Evolutionary conservation across 192 early-diverging fungal species (phyloP), one percentile per base, ranked within the genome.

Genomic region (Backusella tuberculispora): DNA sequence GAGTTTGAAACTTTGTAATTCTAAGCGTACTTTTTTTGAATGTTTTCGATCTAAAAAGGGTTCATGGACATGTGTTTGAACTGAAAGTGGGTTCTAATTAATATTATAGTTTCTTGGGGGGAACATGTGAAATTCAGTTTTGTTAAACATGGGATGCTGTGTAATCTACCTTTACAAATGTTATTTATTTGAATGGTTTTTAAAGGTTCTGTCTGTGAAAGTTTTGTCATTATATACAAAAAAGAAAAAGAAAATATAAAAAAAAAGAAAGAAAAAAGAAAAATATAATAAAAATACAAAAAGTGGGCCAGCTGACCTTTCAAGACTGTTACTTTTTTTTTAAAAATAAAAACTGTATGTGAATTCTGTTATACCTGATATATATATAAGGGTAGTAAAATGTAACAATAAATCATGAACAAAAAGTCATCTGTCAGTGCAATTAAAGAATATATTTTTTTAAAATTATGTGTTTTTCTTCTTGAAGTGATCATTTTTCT

Each of bases 41-140:
- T 67, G 38, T 43, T 67, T 67, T 67, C 66, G 37, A 21, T 38
- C 38, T 17, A 67, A 40, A 12, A 67, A 67, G 5, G 66, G 66
- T 43, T 67, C 66, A 42, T 67, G 17, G 66, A 67, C 38, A 67
- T 67, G 40, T 42, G 41, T 38, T 21, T 42, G 38, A 21, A 67
- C 66, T 67, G 19, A 2, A 34, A 34, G 2, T 34, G 17, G 17
- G 6, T 53, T 67, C 41, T 41, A 8, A 19, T 17, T 67, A 43
- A 21, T 41, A 19, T 63, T 1, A n/a, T 60, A 60, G 8, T 24
- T 60, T 60, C 7, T 5, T 24, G n/a, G 24, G 24, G 24, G 26
- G 4, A 10, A 5, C 42, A 9, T 43, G 42, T 43, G 42, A 43
- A 43, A 43, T 1, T 0, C 6, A 9, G 42, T 43, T 10, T 43